phyloP scores from a whole-genome alignment of 1,284 basidiomycete genomes.

The Sanghuangporus baumii region DNA sequence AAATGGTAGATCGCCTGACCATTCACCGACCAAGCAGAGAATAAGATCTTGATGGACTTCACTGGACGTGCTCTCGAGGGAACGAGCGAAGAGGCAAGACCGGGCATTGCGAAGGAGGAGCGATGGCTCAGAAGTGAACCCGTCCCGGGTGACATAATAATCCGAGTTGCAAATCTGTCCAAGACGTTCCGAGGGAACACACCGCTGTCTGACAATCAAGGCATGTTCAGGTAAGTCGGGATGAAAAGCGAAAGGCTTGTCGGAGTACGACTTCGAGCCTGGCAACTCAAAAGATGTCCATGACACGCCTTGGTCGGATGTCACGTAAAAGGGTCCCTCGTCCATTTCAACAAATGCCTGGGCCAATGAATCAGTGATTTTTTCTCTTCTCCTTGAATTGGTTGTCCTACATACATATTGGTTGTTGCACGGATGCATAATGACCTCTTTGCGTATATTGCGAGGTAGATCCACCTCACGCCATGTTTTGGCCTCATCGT shows the following conservation, averaged over 20 bases:
- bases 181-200: slow-evolving; percentile 24
- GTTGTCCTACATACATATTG: slow-evolving; percentile 47
- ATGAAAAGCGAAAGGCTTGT: too few species aligned
- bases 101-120: slow-evolving; percentile 64
- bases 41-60: slow-evolving; percentile 68
- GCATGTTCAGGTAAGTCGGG: too few species aligned
- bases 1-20: slow-evolving; percentile 47
- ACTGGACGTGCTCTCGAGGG: slow-evolving; percentile 70
- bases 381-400: not conserved
- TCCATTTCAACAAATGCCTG: too few species aligned
- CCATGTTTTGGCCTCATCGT: slow-evolving; percentile 91
- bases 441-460: slow-evolving; percentile 63
- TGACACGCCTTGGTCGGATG: too few species aligned
- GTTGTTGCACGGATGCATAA: slow-evolving; percentile 86
- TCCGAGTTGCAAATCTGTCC: slow-evolving; percentile 66
- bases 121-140: slow-evolving; percentile 57
- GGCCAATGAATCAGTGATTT: too few species aligned
- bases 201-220: too few species aligned
- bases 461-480: slow-evolving; percentile 51
- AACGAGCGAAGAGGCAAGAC: slow-evolving; percentile 82
- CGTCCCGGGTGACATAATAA: slow-evolving; percentile 84
- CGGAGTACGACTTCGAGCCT: too few species aligned
- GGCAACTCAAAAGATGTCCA: too few species aligned
- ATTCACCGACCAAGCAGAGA: slow-evolving; percentile 83
- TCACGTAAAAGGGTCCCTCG: too few species aligned